phyloP scores from a whole-genome alignment of 176 grass and related monocot genomes.

The Eragrostis nindensis region DNA sequence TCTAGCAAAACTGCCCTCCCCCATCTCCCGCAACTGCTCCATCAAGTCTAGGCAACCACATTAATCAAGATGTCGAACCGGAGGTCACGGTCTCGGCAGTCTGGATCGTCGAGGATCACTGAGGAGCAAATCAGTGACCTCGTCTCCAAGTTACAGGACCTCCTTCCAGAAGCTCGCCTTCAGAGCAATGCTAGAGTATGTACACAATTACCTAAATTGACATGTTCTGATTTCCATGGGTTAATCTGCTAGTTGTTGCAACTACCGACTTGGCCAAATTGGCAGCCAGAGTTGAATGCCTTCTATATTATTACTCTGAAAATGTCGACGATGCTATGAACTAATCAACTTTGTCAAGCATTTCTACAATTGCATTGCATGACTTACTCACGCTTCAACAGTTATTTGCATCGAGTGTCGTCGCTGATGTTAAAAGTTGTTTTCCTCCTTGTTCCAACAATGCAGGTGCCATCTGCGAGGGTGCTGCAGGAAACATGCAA shows the following conservation, averaged over 20 bases:
- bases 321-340: too few species aligned
- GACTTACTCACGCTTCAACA: background rate
- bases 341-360: too few species aligned
- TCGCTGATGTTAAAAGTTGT: background rate
- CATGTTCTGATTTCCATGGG: background rate
- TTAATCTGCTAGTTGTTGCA: slow-evolving; percentile 22
- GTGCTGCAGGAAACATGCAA: slow-evolving; percentile 94
- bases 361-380: background rate
- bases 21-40: slow-evolving; percentile 15
- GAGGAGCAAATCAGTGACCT: slow-evolving; percentile 94
- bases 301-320: background rate
- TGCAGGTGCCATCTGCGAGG: slow-evolving; percentile 69
- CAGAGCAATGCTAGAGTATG: slow-evolving; percentile 75
- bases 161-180: slow-evolving; percentile 69
- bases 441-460: background rate
- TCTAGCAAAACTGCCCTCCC: slow-evolving; percentile 15
- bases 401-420: background rate
- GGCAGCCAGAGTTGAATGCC: slow-evolving; percentile 23
- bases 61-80: slow-evolving; percentile 66
- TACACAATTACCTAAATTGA: background rate
- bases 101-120: slow-evolving; percentile 78
- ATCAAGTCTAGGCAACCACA: slow-evolving; percentile 8
- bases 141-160: slow-evolving; percentile 82
- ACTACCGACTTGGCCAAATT: slow-evolving; percentile 13
- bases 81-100: slow-evolving; percentile 75